A percentile compares a stretch with the other conserved stretches of the same genome.
phyloP scores from a whole-genome alignment of 257 asterid genomes.

The Solanum paucissectum region DNA sequence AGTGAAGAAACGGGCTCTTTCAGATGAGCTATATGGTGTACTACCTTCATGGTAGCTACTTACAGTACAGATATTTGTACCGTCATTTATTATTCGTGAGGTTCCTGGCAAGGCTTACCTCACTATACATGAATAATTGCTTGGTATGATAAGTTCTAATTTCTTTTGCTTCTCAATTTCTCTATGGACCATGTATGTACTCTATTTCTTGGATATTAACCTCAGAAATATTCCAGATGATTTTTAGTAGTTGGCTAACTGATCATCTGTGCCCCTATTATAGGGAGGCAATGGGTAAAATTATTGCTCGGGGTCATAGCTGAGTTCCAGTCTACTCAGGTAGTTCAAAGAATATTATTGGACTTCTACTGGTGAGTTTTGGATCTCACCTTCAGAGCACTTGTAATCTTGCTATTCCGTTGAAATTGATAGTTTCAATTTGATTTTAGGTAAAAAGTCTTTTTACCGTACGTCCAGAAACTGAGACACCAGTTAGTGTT shows the following conservation, averaged over 20 bases:
- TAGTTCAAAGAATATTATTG: conserved; percentile 57
- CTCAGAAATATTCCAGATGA: background rate
- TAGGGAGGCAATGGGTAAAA: conserved; percentile 89
- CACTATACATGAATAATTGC: background rate
- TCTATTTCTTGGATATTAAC: background rate
- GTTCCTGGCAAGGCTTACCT: background rate
- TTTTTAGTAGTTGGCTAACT: background rate
- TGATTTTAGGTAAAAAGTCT: conserved; percentile 66
- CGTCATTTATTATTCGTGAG: background rate
- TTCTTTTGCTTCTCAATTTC: background rate
- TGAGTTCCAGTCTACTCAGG: conserved; percentile 89
- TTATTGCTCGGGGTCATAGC: conserved; percentile 87
- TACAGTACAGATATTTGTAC: background rate
- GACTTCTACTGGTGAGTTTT: conserved; percentile 60
- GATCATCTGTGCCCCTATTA: background rate
- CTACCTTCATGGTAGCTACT: background rate
- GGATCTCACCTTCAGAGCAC: background rate
- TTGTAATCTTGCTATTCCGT: background rate
- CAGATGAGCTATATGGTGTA: background rate
- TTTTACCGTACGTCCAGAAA: conserved; percentile 74
- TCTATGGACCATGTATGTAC: background rate
- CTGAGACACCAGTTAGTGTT: conserved; percentile 81
- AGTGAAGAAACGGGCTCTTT: background rate
- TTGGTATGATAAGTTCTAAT: background rate
- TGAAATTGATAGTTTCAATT: background rate